A percentile compares a stretch with the other conserved stretches of the same genome.
phyloP scores from a whole-genome alignment of 129 eudicot species.

The Centaurea solstitialis region DNA sequence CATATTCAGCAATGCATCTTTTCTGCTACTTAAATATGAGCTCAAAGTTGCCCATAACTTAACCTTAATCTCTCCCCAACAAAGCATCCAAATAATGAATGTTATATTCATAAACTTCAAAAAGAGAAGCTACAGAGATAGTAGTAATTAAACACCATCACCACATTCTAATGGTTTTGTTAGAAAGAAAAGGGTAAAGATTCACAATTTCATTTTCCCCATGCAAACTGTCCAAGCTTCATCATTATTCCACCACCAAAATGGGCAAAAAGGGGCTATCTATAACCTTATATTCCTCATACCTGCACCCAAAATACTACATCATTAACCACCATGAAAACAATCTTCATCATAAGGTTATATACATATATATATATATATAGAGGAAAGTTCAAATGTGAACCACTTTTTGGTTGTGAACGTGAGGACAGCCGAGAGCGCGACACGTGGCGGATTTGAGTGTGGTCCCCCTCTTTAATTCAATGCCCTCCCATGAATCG shows the following conservation, averaged over 20 bases:
- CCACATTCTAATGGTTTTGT: background rate
- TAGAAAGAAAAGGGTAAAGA: background rate
- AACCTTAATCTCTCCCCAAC: background rate
- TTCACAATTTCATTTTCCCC: background rate
- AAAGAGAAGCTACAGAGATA: background rate
- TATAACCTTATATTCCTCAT: slow-evolving; percentile 7
- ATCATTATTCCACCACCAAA: slow-evolving; percentile 13
- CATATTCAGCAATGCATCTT: background rate
- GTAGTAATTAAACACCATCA: background rate
- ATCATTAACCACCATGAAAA: background rate
- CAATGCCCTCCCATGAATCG: no score
- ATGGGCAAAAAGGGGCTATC: background rate
- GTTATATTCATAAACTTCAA: background rate
- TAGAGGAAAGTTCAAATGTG: no score
- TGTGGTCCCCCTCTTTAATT: no score
- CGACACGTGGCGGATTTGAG: no score
- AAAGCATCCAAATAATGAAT: background rate
- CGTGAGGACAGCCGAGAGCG: no score
- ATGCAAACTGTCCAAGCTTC: background rate
- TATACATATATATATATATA: no score
- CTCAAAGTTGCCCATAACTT: background rate
- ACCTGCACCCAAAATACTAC: slow-evolving; percentile 29
- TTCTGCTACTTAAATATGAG: background rate
- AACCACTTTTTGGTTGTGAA: no score
- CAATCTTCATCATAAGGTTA: background rate